Conservation (phyloP, 768 basidiomycete species). For the Psilocybe cubensis region DNA sequence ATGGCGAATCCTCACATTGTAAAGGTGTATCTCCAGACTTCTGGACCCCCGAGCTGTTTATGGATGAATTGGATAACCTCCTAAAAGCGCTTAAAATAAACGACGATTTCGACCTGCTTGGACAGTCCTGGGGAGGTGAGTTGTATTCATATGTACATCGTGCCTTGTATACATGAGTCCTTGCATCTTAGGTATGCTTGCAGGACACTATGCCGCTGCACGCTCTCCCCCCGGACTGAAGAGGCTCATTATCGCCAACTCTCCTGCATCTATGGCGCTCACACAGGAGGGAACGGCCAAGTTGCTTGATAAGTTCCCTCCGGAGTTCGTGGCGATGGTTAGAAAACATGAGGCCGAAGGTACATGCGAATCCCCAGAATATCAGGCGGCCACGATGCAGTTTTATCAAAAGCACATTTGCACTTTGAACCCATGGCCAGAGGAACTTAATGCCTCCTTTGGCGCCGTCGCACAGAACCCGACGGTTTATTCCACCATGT, state of each 20-base stretch:
- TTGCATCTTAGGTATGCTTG: slow-evolving; percentile 45
- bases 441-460: slow-evolving; percentile 32
- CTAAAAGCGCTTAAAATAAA: slow-evolving; percentile 19
- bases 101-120: not conserved
- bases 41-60: slow-evolving; percentile 49
- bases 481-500: slow-evolving; percentile 37
- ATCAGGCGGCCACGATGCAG: slow-evolving; percentile 28
- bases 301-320: slow-evolving; percentile 28
- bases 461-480: slow-evolving; percentile 27
- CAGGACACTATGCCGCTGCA: slow-evolving; percentile 29
- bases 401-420: slow-evolving; percentile 39
- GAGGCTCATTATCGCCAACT: slow-evolving; percentile 34
- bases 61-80: slow-evolving; percentile 47
- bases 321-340: slow-evolving; percentile 26
- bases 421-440: slow-evolving; percentile 33
- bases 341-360: slow-evolving; percentile 30
- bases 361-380: slow-evolving; percentile 27
- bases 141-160: not conserved
- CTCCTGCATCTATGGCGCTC: slow-evolving; percentile 30
- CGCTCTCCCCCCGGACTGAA: slow-evolving; percentile 22
- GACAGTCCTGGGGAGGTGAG: not conserved
- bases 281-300: slow-evolving; percentile 25
- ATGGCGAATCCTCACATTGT: slow-evolving; percentile 52
- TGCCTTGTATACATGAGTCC: not conserved
- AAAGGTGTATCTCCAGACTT: slow-evolving; percentile 42